Conservation (phyloP, 805 yeast genomes). For the Pichia occidentalis region DNA sequence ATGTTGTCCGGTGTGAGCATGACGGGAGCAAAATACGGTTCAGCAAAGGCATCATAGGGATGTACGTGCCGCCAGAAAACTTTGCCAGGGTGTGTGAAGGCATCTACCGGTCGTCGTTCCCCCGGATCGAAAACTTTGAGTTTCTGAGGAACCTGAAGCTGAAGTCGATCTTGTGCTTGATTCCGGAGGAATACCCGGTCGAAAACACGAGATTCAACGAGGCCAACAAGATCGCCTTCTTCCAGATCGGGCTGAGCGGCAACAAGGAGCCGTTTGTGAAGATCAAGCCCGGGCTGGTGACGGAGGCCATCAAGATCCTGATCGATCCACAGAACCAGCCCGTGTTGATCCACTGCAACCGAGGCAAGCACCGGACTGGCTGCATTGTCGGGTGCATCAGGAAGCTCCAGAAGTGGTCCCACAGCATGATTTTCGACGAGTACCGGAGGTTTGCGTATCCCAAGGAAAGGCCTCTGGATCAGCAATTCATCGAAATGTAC, state of each 20-base stretch:
- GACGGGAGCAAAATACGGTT: slow-evolving; percentile 12
- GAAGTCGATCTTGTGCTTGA: slow-evolving; percentile 72
- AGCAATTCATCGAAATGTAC: slow-evolving; percentile 88
- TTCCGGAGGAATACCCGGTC: slow-evolving; percentile 87
- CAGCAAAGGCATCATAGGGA: slow-evolving; percentile 8
- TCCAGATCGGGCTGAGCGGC: slow-evolving; percentile 90
- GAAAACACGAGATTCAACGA: slow-evolving; percentile 62
- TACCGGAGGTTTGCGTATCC: slow-evolving; percentile 93
- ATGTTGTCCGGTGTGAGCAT: slow-evolving; percentile 4
- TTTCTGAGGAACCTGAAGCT: slow-evolving; percentile 58
- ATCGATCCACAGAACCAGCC: slow-evolving; percentile 87
- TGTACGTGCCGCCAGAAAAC: slow-evolving; percentile 74
- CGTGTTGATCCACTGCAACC: slow-evolving; percentile 84
- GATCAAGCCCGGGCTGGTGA: slow-evolving; percentile 56
- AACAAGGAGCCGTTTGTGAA: slow-evolving; percentile 93
- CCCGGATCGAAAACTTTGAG: slow-evolving; percentile 73
- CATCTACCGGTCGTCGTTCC: slow-evolving; percentile 86
- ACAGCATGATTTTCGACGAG: slow-evolving; percentile 92
- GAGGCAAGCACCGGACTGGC: slow-evolving; percentile 97
- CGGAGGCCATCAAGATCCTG: slow-evolving; percentile 75
- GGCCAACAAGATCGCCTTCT: slow-evolving; percentile 56
- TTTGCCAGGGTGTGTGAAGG: slow-evolving; percentile 75
- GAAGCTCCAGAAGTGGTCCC: slow-evolving; percentile 84
- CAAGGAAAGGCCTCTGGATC: slow-evolving; percentile 91
- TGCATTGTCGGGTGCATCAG: slow-evolving; percentile 91